These are phyloP conservation scores for Penicillium brevicompactum DNA, from an alignment of 2,329 filamentous ascomycete species.

Conservation along the genomic window DNA sequence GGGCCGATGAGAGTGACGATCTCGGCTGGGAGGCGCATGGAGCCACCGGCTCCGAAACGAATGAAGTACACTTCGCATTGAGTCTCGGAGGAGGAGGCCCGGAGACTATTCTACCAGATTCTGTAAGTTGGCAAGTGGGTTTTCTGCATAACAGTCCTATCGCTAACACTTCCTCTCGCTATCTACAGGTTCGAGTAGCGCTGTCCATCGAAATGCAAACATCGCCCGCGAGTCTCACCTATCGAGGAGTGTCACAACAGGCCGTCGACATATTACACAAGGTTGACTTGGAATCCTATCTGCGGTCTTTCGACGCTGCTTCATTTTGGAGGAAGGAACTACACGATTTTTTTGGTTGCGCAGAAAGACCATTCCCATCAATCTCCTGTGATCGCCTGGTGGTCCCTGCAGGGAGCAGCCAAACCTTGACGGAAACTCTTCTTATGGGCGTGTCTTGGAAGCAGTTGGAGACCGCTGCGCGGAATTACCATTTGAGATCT, in stretches of 20 bases:
- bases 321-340: neutral
- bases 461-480: neutral
- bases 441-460: neutral
- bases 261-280: neutral
- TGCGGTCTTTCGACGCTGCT: neutral
- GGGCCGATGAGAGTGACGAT: neutral
- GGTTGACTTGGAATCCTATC: neutral
- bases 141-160: no score
- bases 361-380: neutral
- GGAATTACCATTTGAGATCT: neutral
- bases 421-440: neutral
- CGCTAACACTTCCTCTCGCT: neutral
- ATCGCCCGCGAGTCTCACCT: neutral
- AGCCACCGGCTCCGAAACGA: neutral
- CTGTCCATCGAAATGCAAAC: slow-evolving; percentile 2
- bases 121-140: neutral
- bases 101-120: neutral
- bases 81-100: neutral
- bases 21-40: neutral
- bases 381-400: slow-evolving; percentile 3
- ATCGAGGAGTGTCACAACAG: neutral
- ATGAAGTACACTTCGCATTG: neutral
- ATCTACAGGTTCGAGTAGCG: neutral
- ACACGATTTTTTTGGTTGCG: neutral
- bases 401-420: neutral